These are phyloP conservation scores for Pyrenula massariospora DNA, from an alignment of 495 filamentous ascomycete species.

Conservation along the genomic window DNA sequence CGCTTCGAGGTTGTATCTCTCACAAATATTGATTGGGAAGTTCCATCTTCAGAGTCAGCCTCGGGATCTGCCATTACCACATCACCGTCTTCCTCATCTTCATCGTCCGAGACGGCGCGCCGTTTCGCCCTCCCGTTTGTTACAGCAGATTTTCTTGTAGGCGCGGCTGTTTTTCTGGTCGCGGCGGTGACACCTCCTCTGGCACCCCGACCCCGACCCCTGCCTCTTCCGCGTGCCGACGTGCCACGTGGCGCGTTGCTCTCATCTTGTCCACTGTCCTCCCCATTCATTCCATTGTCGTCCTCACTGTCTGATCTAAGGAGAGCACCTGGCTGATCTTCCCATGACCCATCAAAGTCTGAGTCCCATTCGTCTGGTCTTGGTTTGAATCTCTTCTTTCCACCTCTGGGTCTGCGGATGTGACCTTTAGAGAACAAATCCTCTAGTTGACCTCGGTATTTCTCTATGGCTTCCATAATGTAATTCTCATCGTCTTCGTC, in stretches of 20 bases:
- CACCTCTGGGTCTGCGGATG: slow-evolving; percentile 43
- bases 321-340: slow-evolving; percentile 63
- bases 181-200: slow-evolving; percentile 25
- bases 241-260: slow-evolving; percentile 15
- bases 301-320: slow-evolving; percentile 44
- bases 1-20: slow-evolving; percentile 27
- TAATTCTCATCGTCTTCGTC: slow-evolving; percentile 45
- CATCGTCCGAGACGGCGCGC: slow-evolving; percentile 42
- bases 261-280: slow-evolving; percentile 29
- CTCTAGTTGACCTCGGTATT: slow-evolving; percentile 58
- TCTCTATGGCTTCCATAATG: slow-evolving; percentile 59
- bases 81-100: slow-evolving; percentile 50
- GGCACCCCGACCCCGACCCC: slow-evolving; percentile 35
- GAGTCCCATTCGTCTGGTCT: slow-evolving; percentile 76
- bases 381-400: slow-evolving; percentile 55
- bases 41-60: slow-evolving; percentile 51
- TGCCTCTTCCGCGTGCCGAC: slow-evolving; percentile 34
- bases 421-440: slow-evolving; percentile 57
- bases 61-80: slow-evolving; percentile 50
- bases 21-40: slow-evolving; percentile 20
- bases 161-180: slow-evolving; percentile 26
- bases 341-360: slow-evolving; percentile 78
- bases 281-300: slow-evolving; percentile 29
- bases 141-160: slow-evolving; percentile 25
- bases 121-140: slow-evolving; percentile 24